A percentile compares a stretch with the other conserved stretches of the same genome.
phyloP scores from a whole-genome alignment of 495 filamentous ascomycete genomes.

The Achaetomiella virescens region DNA sequence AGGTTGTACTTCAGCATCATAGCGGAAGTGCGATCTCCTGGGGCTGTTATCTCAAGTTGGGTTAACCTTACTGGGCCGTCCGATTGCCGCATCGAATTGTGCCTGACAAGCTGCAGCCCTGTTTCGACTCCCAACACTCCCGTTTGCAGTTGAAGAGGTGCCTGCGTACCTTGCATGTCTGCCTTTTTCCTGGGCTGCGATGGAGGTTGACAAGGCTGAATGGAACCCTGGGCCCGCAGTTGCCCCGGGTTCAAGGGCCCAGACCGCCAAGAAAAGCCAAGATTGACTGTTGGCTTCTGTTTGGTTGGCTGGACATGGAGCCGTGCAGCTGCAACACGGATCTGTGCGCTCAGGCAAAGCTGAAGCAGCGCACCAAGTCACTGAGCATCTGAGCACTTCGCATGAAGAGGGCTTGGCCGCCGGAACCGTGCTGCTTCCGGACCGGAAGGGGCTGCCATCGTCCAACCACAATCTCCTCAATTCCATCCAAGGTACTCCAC shows the following conservation, averaged over 20 bases:
- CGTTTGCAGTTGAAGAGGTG: neutral
- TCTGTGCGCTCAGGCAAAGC: conserved; percentile 4
- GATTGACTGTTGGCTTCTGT: neutral
- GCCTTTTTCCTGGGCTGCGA: neutral
- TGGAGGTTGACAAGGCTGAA: conserved; percentile 21
- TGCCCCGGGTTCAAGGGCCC: neutral
- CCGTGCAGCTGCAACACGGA: conserved; percentile 14
- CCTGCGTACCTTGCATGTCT: conserved; percentile 9
- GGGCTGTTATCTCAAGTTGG: neutral
- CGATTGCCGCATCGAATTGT: conserved; percentile 18
- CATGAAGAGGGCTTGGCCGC: neutral
- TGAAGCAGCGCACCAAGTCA: conserved; percentile 13
- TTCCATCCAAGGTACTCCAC: no score
- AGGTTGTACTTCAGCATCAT: neutral
- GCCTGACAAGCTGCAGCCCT: no score
- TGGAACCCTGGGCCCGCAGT: no score
- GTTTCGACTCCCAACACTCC: conserved; percentile 13
- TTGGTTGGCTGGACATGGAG: conserved; percentile 6
- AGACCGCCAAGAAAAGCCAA: conserved; percentile 10
- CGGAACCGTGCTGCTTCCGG: conserved; percentile 15
- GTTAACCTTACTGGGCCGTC: conserved; percentile 14
- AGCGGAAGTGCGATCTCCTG: neutral
- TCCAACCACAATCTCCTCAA: no score
- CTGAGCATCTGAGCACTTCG: neutral
- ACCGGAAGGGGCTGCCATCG: neutral